phyloP scores from a whole-genome alignment of 345 rosid species.

The rapeseed (Brassica napus) region DNA sequence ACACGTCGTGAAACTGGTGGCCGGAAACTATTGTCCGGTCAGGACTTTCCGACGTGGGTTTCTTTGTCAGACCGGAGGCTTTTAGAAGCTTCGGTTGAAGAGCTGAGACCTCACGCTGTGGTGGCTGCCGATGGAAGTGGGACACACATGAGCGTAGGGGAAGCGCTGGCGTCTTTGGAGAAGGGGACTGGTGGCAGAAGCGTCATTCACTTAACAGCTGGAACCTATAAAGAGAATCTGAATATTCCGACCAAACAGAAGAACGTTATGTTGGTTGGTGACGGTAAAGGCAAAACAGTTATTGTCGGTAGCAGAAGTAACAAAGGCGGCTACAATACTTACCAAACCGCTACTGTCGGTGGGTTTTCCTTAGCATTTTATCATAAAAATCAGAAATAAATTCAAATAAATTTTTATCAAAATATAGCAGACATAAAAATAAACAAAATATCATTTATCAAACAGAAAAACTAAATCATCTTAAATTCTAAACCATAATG shows the following conservation, averaged over 20 bases:
- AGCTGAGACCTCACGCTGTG: slow-evolving; percentile 46
- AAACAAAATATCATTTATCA: no score
- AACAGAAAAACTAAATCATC: no score
- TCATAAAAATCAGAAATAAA: not conserved
- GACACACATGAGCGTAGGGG: slow-evolving; percentile 45
- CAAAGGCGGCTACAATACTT: slow-evolving; percentile 50
- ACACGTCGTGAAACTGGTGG: not conserved
- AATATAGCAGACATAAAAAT: no score
- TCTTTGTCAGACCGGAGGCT: slow-evolving; percentile 44
- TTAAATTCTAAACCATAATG: no score
- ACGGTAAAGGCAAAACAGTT: slow-evolving; percentile 59
- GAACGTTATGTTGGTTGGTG: slow-evolving; percentile 60
- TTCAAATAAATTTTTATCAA: not conserved
- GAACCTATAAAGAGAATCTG: slow-evolving; percentile 52
- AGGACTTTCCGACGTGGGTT: slow-evolving; percentile 49
- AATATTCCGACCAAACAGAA: slow-evolving; percentile 48
- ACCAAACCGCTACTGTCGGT: slow-evolving; percentile 56
- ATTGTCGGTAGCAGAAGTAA: slow-evolving; percentile 46
- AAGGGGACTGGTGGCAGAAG: slow-evolving; percentile 42
- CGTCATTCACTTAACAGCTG: slow-evolving; percentile 53
- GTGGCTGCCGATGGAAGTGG: slow-evolving; percentile 63
- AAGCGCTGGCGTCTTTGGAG: slow-evolving; percentile 41
- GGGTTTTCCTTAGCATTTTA: slow-evolving; percentile 10
- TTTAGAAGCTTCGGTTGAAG: slow-evolving; percentile 44
- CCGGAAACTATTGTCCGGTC: slow-evolving; percentile 21